A percentile compares a stretch with the other conserved stretches of the same genome.
phyloP scores from a whole-genome alignment of 1,284 basidiomycete species.

The Ceratobasidium sp. region DNA sequence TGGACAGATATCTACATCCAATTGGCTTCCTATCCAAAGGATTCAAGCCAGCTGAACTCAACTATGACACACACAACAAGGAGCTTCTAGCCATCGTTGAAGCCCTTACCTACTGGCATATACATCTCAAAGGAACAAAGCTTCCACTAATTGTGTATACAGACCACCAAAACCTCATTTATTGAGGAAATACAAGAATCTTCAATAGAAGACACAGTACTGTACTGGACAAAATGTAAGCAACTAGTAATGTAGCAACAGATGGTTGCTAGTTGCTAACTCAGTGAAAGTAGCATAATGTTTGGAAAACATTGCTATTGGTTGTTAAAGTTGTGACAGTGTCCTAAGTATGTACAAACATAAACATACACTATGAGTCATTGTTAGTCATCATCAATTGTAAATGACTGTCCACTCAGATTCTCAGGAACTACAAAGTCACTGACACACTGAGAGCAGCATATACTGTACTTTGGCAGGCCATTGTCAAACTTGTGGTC shows the following conservation, averaged over 20 bases:
- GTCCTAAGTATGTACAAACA: background rate
- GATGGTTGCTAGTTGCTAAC: background rate
- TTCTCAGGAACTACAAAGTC: background rate
- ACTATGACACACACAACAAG: constrained; percentile 49
- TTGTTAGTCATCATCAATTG: background rate
- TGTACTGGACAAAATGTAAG: too few species aligned
- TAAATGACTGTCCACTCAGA: background rate
- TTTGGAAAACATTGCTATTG: background rate
- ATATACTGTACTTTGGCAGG: background rate
- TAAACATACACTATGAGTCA: background rate
- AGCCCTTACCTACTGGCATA: constrained; percentile 42
- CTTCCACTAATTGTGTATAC: constrained; percentile 48
- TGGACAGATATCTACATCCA: constrained; percentile 41
- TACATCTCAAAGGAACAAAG: constrained; percentile 46
- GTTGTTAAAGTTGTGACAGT: background rate
- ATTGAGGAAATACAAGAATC: constrained; percentile 44
- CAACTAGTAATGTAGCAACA: too few species aligned
- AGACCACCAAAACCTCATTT: constrained; percentile 58
- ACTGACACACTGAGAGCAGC: background rate
- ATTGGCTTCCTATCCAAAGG: constrained; percentile 23
- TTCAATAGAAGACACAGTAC: too few species aligned
- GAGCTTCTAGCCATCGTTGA: constrained; percentile 45
- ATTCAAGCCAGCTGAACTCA: constrained; percentile 45
- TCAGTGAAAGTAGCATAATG: background rate
- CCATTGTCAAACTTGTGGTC: background rate